Evolutionary conservation across 2,329 filamentous ascomycete species (phyloP), one percentile per base, ranked within the genome.

Genomic region (Fusarium veterinarium): DNA sequence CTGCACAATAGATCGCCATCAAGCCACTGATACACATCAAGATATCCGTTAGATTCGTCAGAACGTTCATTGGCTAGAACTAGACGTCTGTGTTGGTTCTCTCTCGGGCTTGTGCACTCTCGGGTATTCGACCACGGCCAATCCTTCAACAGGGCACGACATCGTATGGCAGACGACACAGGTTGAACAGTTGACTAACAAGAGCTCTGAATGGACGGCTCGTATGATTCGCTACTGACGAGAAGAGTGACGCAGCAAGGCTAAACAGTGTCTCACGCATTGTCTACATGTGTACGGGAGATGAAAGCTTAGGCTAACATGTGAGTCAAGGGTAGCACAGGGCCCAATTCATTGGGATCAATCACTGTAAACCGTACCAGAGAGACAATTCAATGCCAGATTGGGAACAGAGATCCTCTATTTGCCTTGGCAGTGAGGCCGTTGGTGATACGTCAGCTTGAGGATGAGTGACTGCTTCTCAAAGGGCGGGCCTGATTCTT

Each of bases 21-120:
- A 69, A 69, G 58, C 66, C 66, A 69, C 59, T 33, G 49, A 59
- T 45, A 69, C 35, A 37, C 10, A 45, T 41, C 16, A 28, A 37
- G 38, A 58, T 19, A 28, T 30, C 6, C 25, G 17, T 23, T 46
- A 20, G 28, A 56, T 12, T n/a, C 40, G 10, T 6, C 20, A 17
- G 13, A 19, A 7, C 12, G n/a, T 6, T 64, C 1, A 64, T 42
- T 48, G 35, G 46, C 5, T 23, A 14, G 38, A n/a, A 41, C 31
- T n/a, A 44, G 25, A 16, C 38, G 48, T 52, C n/a, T 45, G 33
- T 40, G 44, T 57, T 46, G 23, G 35, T 19, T 42, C 31, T 62
- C n/a, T 58, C 40, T 30, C 25, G 14, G 35, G 30, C 17, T 40
- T 64, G 66, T 69, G n/a, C 37, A 28, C 31, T 66, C 42, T 69